Evolutionary conservation across 306 rosid genomes (phyloP).

Genomic region (Dalbergia cultrata): DNA sequence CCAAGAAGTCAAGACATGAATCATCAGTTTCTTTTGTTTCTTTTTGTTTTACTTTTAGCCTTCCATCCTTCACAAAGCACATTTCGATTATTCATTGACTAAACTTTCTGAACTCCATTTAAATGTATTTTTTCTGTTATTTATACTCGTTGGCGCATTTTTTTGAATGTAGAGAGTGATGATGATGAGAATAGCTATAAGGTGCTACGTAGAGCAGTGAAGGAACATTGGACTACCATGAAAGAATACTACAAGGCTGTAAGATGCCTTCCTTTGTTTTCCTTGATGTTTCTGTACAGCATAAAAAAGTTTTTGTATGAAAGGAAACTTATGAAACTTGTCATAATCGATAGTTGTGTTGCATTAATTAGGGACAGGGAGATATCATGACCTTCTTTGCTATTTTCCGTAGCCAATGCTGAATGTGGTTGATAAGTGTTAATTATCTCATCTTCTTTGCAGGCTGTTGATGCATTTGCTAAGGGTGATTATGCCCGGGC

Average conservation of each 20-base stretch:
- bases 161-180: conserved; percentile 36
- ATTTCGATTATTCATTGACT: not conserved
- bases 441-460: conserved; percentile 26
- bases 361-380: not conserved
- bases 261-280: conserved; percentile 24
- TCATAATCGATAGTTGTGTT: not conserved
- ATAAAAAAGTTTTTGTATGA: conserved; percentile 11
- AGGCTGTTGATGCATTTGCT: conserved; percentile 56
- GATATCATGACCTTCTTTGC: not conserved
- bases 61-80: not conserved
- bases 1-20: conserved; percentile 6
- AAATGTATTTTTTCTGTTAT: conserved; percentile 7
- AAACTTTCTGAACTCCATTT: conserved; percentile 21
- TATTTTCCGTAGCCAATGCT: not conserved
- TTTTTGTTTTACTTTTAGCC: not conserved
- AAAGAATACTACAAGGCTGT: conserved; percentile 56
- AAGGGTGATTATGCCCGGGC: conserved; percentile 47
- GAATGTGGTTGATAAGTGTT: not conserved
- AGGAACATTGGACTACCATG: conserved; percentile 56
- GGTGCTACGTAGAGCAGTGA: conserved; percentile 47
- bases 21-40: not conserved
- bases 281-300: conserved; percentile 22
- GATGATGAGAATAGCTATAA: conserved; percentile 51
- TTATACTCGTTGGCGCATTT: not conserved
- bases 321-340: not conserved